phyloP scores from a whole-genome alignment of 352 stramenopile species.

The Phytophthora tubulina region DNA sequence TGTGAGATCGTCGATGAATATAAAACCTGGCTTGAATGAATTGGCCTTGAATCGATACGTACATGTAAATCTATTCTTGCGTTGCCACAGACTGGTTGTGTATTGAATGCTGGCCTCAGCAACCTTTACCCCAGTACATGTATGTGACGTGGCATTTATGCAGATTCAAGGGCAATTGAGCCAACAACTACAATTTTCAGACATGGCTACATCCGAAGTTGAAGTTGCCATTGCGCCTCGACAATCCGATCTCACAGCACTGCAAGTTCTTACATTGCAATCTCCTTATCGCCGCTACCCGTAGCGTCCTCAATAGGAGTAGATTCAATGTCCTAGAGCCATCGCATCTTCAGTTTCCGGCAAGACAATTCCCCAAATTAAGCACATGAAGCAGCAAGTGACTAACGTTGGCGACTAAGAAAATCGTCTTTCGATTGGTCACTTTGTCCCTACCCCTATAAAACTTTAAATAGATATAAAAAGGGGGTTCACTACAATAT shows the following conservation, averaged over 20 bases:
- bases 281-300: neutral
- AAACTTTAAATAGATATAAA: slow-evolving; percentile 14
- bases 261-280: neutral
- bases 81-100: neutral
- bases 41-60: too few species aligned
- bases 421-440: slow-evolving; percentile 18
- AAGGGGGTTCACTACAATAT: neutral
- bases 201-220: slow-evolving; percentile 20
- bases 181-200: neutral
- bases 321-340: neutral
- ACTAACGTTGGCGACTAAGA: slow-evolving; percentile 6
- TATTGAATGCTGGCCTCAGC: neutral
- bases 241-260: neutral
- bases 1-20: slow-evolving; percentile 29
- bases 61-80: too few species aligned
- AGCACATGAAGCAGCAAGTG: neutral
- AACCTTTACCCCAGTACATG: too few species aligned
- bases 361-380: neutral
- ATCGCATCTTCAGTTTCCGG: slow-evolving; percentile 5
- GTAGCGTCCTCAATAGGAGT: neutral
- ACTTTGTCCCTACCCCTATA: neutral
- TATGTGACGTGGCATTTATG: neutral
- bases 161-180: too few species aligned
- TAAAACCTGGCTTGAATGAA: slow-evolving; percentile 15
- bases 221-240: slow-evolving; percentile 10